Evolutionary conservation across 2,329 filamentous ascomycete species (phyloP).

Genomic region (Fusarium stilboides): DNA sequence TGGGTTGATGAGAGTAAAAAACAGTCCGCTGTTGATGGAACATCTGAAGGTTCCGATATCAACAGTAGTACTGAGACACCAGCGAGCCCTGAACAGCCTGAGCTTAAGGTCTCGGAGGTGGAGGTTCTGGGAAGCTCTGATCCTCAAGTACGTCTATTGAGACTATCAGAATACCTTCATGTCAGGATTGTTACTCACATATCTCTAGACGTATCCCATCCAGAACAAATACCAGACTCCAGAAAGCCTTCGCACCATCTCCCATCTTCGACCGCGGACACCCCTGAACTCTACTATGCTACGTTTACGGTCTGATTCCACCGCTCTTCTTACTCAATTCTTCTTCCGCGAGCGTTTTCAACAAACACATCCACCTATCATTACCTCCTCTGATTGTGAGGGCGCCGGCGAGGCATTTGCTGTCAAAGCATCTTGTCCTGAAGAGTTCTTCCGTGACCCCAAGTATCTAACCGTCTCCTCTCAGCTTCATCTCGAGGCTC

Average conservation of each 20-base stretch:
- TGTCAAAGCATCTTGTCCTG: constrained; percentile 65
- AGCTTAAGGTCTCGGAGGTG: constrained; percentile 81
- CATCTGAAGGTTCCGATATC: constrained; percentile 3
- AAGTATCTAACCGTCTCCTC: constrained; percentile 97
- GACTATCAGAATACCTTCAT: constrained; percentile 1
- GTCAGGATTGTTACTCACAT: constrained; percentile 11
- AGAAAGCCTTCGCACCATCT: constrained; percentile 89
- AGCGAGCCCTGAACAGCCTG: constrained; percentile 54
- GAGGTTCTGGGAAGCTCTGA: constrained; percentile 83
- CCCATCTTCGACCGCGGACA: constrained; percentile 87
- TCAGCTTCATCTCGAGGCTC: constrained; percentile 93
- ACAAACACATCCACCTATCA: constrained; percentile 91
- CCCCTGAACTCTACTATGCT: constrained; percentile 86
- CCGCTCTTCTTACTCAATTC: constrained; percentile 80
- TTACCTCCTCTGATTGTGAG: constrained; percentile 97
- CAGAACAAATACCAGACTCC: constrained; percentile 96
- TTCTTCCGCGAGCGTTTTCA: constrained; percentile 81
- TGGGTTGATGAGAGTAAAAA: constrained; percentile 68
- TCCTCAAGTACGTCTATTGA: constrained; percentile 73
- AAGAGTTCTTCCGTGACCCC: constrained; percentile 82
- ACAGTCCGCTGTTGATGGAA: constrained; percentile 4
- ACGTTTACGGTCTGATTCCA: constrained; percentile 85
- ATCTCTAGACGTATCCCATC: constrained; percentile 84
- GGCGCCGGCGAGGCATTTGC: constrained; percentile 95
- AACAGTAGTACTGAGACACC: constrained; percentile 12